Evolutionary conservation across 345 rosid species (phyloP).

Genomic region (Mallotus nudiflorus): DNA sequence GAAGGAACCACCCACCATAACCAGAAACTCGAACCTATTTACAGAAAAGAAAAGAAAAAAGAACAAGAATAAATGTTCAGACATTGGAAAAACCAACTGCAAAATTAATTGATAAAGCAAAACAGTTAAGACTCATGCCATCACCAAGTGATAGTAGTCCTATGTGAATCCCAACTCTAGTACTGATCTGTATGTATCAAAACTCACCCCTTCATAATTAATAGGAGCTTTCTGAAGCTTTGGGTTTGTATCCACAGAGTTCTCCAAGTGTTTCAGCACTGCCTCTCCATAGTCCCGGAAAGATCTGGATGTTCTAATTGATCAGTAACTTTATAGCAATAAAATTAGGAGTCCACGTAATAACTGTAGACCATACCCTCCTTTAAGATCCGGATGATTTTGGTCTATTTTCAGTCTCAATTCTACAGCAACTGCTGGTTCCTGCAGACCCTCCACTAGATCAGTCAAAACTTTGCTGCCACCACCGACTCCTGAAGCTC

Average conservation of each 20-base stretch:
- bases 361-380: conserved; percentile 59
- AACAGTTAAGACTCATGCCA: not conserved
- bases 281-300: conserved; percentile 91
- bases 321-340: conserved; percentile 12
- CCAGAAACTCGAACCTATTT: conserved; percentile 86
- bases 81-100: no score
- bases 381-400: conserved; percentile 82
- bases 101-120: not conserved
- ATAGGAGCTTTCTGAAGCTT: conserved; percentile 80
- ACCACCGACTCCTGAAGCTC: conserved; percentile 61
- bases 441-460: conserved; percentile 77
- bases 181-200: conserved; percentile 7
- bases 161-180: not conserved
- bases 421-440: conserved; percentile 74
- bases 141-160: not conserved
- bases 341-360: not conserved
- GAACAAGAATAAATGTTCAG: not conserved
- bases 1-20: conserved; percentile 97
- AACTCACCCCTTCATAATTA: conserved; percentile 85
- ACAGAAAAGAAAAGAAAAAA: not conserved
- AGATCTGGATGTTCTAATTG: conserved; percentile 46
- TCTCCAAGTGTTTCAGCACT: conserved; percentile 68
- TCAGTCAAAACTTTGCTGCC: conserved; percentile 92
- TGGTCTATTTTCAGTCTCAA: conserved; percentile 83
- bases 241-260: conserved; percentile 50